Evolutionary conservation across 1,284 basidiomycete genomes (phyloP), one percentile per base, ranked within the genome.

Genomic region (Fomitopsis pinicola): DNA sequence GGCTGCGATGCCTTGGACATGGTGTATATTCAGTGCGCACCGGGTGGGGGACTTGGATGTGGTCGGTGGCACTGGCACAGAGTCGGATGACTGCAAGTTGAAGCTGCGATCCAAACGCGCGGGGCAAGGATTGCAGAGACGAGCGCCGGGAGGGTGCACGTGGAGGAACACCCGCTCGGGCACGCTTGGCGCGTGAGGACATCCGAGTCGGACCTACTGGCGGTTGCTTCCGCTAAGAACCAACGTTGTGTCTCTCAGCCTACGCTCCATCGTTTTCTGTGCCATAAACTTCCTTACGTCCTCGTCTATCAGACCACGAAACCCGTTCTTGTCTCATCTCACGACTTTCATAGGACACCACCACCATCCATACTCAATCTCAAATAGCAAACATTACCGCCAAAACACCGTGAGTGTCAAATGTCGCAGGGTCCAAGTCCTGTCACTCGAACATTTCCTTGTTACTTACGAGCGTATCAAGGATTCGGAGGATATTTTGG

Each of bases 1-100:
- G 94, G 94, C 76, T 95, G 93, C 46, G 92, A 91, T 67, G 92
- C 91, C 79, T 94, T 92, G 35, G 93, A 94, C 93, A 95, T 95
- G 74, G 66, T 74, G 15, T 33, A 17, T 10, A 33, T 69, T 60
- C 46, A 10, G 30, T 59, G 50, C 57, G 52, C 52, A 59, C 62
- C 55, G 60, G 64, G 62, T 17, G 42, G 30, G 33, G 15, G 35
- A 35, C 26, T 26, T 12, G 10, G 35, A 36, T 15, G 2, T 22
- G n/a, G 58, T 5, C 35, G 12, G 50, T 35, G 50, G 28, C 19
- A 22, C 5, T 17, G 15, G 48, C 48, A 50, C 17, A 45, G 28
- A 30, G 46, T 12, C 46, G 46, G 46, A 9, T 48, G 7, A 22
- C 26, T 28, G 46, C 46, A 28, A 19, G 22, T 48, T 50, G 28